Conservation (phyloP, 257 asterid genomes). For the Rehmannia glutinosa region DNA sequence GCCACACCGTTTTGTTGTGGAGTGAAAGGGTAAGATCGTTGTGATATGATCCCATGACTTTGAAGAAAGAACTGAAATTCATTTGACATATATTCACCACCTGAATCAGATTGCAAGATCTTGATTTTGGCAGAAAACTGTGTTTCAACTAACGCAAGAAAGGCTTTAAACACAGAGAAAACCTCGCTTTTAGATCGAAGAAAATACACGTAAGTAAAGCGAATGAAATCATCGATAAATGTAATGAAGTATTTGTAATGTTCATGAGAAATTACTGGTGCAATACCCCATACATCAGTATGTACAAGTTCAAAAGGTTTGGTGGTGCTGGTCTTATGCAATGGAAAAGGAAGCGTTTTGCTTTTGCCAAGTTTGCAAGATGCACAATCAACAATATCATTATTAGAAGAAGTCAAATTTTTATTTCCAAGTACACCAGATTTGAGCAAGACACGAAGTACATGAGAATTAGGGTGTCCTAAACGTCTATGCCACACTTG, state of each 20-base stretch:
- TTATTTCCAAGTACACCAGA: no score
- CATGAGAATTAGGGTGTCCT: no score
- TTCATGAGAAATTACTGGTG: background rate
- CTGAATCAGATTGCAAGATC: background rate
- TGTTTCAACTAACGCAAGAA: background rate
- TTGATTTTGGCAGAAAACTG: background rate
- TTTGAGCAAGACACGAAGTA: no score
- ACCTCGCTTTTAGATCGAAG: background rate
- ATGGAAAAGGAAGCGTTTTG: background rate
- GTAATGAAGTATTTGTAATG: background rate
- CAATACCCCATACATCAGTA: background rate
- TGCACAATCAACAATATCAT: background rate
- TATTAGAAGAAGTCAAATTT: no score
- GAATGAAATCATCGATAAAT: background rate
- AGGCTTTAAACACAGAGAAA: background rate
- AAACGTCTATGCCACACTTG: no score
- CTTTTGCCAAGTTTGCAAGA: conserved; percentile 9
- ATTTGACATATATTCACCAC: background rate
- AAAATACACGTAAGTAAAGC: background rate
- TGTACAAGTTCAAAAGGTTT: no score
- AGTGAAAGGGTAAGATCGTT: background rate
- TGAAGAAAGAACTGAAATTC: background rate
- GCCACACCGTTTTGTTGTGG: conserved; percentile 6
- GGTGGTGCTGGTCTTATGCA: no score
- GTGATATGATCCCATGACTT: background rate